A percentile compares a stretch with the other conserved stretches of the same genome.
Evolutionary conservation across 257 asterid genomes (phyloP).

Genomic region (Phtheirospermum japonicum): DNA sequence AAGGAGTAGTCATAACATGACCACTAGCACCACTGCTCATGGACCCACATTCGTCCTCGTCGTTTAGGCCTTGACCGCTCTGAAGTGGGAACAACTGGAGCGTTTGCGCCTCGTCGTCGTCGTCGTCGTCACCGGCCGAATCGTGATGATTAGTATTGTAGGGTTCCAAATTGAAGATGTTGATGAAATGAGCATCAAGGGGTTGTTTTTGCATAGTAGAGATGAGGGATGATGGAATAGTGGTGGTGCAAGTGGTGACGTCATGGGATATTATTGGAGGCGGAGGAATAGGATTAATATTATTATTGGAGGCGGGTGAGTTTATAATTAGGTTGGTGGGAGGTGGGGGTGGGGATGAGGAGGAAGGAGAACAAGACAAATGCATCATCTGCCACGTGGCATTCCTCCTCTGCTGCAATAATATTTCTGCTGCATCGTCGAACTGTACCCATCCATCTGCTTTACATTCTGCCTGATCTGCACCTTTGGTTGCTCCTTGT

Average conservation of each 20-base stretch:
- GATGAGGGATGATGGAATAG: no score
- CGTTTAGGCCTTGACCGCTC: conserved; percentile 18
- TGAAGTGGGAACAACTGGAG: conserved; percentile 76
- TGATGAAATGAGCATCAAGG: conserved; percentile 22
- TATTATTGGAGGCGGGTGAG: no score
- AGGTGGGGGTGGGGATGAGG: no score
- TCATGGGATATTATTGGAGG: no score
- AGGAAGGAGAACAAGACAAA: conserved; percentile 47
- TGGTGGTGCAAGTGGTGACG: no score
- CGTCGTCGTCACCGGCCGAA: no score
- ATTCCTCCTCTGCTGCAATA: conserved; percentile 47
- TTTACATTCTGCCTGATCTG: conserved; percentile 51
- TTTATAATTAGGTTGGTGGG: no score
- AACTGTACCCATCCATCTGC: conserved; percentile 75
- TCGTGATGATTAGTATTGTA: conserved; percentile 2
- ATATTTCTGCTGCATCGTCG: conserved; percentile 31
- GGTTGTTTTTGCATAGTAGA: background rate
- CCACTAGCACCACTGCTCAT: background rate
- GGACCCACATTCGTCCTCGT: conserved; percentile 14
- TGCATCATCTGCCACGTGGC: conserved; percentile 81
- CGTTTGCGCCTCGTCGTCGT: conserved; percentile 46
- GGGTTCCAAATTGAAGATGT: conserved; percentile 35
- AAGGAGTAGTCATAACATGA: conserved; percentile 29
- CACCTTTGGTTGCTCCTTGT: conserved; percentile 41
- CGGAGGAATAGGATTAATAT: no score